Evolutionary conservation across 345 rosid species (phyloP), one percentile per base, ranked within the genome.

Genomic region (Salix suchowensis): DNA sequence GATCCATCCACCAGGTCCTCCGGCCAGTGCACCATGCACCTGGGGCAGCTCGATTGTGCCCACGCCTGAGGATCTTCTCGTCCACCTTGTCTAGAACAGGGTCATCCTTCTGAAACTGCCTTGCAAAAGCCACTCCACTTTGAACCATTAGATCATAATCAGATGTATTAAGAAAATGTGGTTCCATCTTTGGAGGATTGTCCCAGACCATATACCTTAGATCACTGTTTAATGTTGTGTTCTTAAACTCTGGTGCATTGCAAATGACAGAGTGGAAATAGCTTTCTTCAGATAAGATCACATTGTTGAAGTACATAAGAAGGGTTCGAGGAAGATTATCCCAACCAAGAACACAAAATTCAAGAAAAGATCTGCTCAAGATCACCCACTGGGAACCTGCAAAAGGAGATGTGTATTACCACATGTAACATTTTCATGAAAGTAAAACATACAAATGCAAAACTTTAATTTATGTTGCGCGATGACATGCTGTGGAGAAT

Each of bases 21-120:
- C 89, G 85, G 62, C 97, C 95, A 10, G 92, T 70, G 84, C 99
- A 96, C 99, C 99, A 96, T 2, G 92, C 97, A 6, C 99, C 99
- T 0, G 96, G 94, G 21, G 89, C 86, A 58, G 84, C 91, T 52
- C 86, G 79, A 67, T 85, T 77, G 19, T 64, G 78, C 4, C 92
- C 90, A 10, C 98, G 98, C 71, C 88, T 88, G 54, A 96, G 88
- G 65, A 96, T 91, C 74, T 89, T 84, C 74, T 82, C 84, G 40
- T 96, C 99, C 21, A 96, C 77, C 88, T 88, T 80, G 81, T 90
- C 89, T 13, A 96, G 84, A 8, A 92, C 89, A 5, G 90, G 94
- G 50, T 94, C 96, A 40, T 92, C 87, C 80, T 76, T 83, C 75
- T 83, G 70, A 84, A 96, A 96, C 77, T 91, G 97, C 75, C 97